Conservation (phyloP, 176 grass and related monocot species). For the Cymbopogon citratus region DNA sequence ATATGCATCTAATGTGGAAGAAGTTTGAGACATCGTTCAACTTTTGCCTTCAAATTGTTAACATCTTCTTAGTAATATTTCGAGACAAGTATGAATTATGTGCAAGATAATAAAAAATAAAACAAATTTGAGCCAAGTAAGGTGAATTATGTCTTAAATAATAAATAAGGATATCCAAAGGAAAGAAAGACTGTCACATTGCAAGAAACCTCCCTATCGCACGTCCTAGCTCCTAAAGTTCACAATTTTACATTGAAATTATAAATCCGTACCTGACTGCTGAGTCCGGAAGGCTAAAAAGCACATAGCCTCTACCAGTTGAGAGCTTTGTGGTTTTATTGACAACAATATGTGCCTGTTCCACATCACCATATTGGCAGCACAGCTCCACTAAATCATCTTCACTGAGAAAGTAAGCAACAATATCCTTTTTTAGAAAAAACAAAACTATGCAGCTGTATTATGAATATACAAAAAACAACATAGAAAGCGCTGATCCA, state of each 20-base stretch:
- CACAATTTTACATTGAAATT: constrained; percentile 1
- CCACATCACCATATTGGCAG: constrained; percentile 70
- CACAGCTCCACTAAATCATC: constrained; percentile 78
- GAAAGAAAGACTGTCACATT: neutral
- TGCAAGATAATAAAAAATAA: neutral
- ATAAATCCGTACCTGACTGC: constrained; percentile 58
- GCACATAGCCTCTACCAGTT: constrained; percentile 82
- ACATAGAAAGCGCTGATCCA: neutral
- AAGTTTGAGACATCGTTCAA: too few relatives aligned
- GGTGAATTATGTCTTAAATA: neutral
- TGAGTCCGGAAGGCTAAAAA: constrained; percentile 82
- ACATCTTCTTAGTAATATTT: neutral
- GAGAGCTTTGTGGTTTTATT: constrained; percentile 80
- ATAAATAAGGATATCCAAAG: neutral
- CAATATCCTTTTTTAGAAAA: constrained; percentile 9
- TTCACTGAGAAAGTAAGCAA: constrained; percentile 58
- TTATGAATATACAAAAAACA: constrained; percentile 21
- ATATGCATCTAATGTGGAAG: too few relatives aligned
- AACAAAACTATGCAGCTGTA: constrained; percentile 3
- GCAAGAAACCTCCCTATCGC: neutral
- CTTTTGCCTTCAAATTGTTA: neutral
- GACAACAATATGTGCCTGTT: constrained; percentile 77
- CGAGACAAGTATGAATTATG: neutral
- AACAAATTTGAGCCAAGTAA: neutral
- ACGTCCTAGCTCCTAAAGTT: neutral